These are phyloP conservation scores for Thuja plicata DNA, from an alignment of 83 land plant genomes.

Conservation along the genomic window DNA sequence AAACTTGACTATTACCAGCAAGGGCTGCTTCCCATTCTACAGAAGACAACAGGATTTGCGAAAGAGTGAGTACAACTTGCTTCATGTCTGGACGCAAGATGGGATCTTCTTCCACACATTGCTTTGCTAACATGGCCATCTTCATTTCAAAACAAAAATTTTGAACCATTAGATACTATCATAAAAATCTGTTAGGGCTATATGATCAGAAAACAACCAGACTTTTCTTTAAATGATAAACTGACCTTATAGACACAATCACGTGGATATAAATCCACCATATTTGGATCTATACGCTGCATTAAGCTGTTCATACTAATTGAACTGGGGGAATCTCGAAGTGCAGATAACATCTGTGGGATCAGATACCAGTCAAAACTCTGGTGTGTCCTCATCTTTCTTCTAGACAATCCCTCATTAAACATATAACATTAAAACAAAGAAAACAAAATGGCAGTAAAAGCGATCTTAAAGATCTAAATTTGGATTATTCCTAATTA, in stretches of 20 bases:
- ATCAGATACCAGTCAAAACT: constrained; percentile 6
- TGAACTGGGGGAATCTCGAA: constrained; percentile 21
- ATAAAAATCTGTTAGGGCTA: background rate
- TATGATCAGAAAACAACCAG: background rate
- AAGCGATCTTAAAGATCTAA: background rate
- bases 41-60: constrained; percentile 74
- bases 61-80: constrained; percentile 71
- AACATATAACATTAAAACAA: background rate
- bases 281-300: constrained; percentile 20
- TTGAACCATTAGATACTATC: background rate
- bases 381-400: background rate
- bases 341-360: constrained; percentile 23
- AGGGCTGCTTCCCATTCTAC: constrained; percentile 90
- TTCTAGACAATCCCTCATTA: background rate
- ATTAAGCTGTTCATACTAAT: constrained; percentile 12
- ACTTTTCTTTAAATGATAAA: background rate
- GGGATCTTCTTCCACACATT: constrained; percentile 86
- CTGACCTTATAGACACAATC: constrained; percentile 30
- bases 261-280: constrained; percentile 22
- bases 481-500: background rate
- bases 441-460: background rate
- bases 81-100: constrained; percentile 83
- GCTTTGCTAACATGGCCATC: constrained; percentile 75
- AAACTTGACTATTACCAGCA: constrained; percentile 80
- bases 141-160: constrained; percentile 10